Evolutionary conservation across 176 grass and related monocot species (phyloP), one percentile per base, ranked within the genome.

Genomic region (Hordeum marinum): DNA sequence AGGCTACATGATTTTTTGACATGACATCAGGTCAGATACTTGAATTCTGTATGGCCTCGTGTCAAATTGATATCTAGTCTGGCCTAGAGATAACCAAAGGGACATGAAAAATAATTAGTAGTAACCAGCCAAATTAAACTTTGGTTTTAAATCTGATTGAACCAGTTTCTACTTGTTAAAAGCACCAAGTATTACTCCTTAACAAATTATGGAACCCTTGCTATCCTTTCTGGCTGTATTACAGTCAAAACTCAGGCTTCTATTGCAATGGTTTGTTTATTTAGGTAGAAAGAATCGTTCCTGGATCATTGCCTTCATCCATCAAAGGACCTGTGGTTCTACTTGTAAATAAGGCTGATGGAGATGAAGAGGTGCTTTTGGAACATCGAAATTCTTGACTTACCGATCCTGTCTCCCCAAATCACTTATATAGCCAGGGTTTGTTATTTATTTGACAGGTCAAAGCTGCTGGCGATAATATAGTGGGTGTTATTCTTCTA

Each of bases 391-490:
- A 78, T 84, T 2, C 13, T 57, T 84, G 8, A 37, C 80, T 89
- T 68, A 24, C 80, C 54, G 23, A 23, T 76, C 10, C 57, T 82
- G 13, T 63, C 40, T 73, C 18, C 57, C 59, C 39, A 82, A 27
- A 35, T 73, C 21, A 54, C 25, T 82, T 36, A 82, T 36, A 81
- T 54, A 17, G 11, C 26, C 11, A 90, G 48, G 37, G 10, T 79
- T 82, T 82, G 6, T 64, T 79, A 39, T 17, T 61, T 37, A 4
- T 82, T 74, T 83, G 39, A 58, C 69, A 98, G 96, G 91, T 98
- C 68, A 98, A 95, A 90, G 87, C 93, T 78, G 93, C 96, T 64
- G 93, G 96, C 69, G 83, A 95, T 90, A 98, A 98, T 83, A 95
- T 98, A 87, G 77, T 88, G 50, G 96, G 96, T 8, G 85, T 98